phyloP scores from a whole-genome alignment of 1,284 basidiomycete genomes.

The Tylopilus orsonianus region DNA sequence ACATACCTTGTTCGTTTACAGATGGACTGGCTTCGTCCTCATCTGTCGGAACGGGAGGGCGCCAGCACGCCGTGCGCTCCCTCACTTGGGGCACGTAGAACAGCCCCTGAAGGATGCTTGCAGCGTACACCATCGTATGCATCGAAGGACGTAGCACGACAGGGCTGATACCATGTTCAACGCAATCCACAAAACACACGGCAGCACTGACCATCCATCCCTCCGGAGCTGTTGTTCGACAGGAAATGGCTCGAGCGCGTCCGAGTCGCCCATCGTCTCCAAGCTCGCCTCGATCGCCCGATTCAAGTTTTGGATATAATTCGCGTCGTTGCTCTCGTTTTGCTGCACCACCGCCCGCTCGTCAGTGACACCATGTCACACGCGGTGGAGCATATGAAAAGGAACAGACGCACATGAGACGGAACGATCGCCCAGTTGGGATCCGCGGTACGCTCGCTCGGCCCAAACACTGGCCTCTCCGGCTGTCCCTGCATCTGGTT shows the following conservation, averaged over 20 bases:
- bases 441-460: slow-evolving; percentile 58
- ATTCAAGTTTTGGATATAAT: slow-evolving; percentile 58
- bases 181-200: not conserved
- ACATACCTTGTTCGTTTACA: slow-evolving; percentile 38
- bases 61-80: slow-evolving; percentile 47
- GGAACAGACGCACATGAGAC: slow-evolving; percentile 52
- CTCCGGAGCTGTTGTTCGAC: slow-evolving; percentile 53
- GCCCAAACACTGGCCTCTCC: slow-evolving; percentile 47
- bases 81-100: slow-evolving; percentile 70
- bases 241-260: slow-evolving; percentile 41
- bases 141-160: slow-evolving; percentile 61
- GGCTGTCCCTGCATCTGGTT: slow-evolving; percentile 18
- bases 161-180: slow-evolving; percentile 43
- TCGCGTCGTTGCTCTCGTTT: slow-evolving; percentile 37
- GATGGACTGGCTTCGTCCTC: slow-evolving; percentile 25
- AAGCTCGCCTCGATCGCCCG: slow-evolving; percentile 69
- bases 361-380: no score
- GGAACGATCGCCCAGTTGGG: slow-evolving; percentile 68
- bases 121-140: slow-evolving; percentile 53
- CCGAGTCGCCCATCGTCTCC: slow-evolving; percentile 33
- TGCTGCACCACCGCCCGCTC: slow-evolving; percentile 20
- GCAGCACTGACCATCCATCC: slow-evolving; percentile 50
- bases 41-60: slow-evolving; percentile 34
- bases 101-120: slow-evolving; percentile 61
- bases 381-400: no score